A percentile compares a stretch with the other conserved stretches of the same genome.
These are phyloP conservation scores for Drosera capensis DNA, from an alignment of 148 eudicot genomes.

Conservation along the genomic window DNA sequence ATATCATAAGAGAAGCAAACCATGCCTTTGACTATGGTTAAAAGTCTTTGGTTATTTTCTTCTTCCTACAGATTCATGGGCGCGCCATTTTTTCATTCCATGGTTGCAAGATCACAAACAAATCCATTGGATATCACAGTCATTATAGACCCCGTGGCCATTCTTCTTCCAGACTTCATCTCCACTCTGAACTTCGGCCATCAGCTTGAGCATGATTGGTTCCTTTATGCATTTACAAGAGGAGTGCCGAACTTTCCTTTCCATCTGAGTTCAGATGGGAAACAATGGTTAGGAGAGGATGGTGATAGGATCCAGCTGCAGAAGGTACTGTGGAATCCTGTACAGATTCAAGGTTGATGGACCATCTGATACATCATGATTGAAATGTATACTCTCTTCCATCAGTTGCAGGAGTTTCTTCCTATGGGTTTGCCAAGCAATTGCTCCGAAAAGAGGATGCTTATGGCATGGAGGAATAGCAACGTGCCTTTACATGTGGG, in stretches of 20 bases:
- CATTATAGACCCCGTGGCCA: conserved; percentile 58
- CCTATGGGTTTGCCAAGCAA: conserved; percentile 24
- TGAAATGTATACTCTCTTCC: conserved; percentile 16
- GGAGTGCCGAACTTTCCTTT: conserved; percentile 42
- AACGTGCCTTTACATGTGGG: conserved; percentile 77
- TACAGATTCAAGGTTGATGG: conserved; percentile 10
- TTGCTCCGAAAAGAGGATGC: conserved; percentile 33
- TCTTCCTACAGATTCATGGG: conserved; percentile 60
- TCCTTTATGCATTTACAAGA: conserved; percentile 48
- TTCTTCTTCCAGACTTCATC: conserved; percentile 61
- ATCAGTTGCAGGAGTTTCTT: conserved; percentile 72
- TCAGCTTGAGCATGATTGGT: conserved; percentile 87
- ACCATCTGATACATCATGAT: conserved; percentile 5
- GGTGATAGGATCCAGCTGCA: conserved; percentile 21
- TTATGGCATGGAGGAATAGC: conserved; percentile 82
- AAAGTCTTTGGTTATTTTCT: conserved; percentile 1
- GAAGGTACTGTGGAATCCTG: conserved; percentile 36
- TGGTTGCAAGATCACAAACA: conserved; percentile 78
- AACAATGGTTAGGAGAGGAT: conserved; percentile 47
- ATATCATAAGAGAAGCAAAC: neutral
- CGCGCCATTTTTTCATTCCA: conserved; percentile 82
- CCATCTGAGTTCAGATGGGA: conserved; percentile 39
- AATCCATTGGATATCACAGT: conserved; percentile 58
- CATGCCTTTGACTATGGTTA: no score
- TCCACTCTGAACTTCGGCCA: conserved; percentile 40